These are phyloP conservation scores for Cymbidium sinense DNA, from an alignment of 106 monocot species.

Conservation along the genomic window DNA sequence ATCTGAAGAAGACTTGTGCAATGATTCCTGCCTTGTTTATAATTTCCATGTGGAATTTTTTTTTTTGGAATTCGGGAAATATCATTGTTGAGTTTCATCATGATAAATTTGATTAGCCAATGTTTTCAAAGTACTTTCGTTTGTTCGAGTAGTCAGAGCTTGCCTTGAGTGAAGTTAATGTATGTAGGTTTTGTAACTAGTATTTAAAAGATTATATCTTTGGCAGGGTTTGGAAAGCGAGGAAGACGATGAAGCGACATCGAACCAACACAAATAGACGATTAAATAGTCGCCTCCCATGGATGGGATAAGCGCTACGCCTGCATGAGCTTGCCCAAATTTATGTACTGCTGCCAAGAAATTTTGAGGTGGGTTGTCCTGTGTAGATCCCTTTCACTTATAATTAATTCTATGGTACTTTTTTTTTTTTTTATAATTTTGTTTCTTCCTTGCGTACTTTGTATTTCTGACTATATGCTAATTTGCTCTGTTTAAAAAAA, in stretches of 20 bases:
- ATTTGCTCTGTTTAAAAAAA: too few species aligned
- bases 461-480: too few species aligned
- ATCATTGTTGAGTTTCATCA: too few species aligned
- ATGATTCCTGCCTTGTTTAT: neutral
- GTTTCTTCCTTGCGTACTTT: neutral
- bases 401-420: neutral
- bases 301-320: neutral
- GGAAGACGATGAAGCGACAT: constrained; percentile 1
- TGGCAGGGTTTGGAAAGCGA: constrained; percentile 19
- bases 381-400: neutral
- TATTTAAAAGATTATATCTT: neutral
- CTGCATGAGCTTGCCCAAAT: too few species aligned
- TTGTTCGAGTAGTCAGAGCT: too few species aligned
- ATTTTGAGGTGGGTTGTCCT: neutral
- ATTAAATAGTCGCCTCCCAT: neutral
- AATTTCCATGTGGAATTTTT: neutral
- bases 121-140: too few species aligned
- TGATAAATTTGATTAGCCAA: too few species aligned
- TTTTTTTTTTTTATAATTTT: neutral
- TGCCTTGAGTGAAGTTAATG: too few species aligned
- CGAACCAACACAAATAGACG: constrained; percentile 3
- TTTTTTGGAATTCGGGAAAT: too few species aligned
- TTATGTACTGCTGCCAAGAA: too few species aligned
- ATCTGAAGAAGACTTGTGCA: neutral
- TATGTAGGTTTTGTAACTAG: too few species aligned